Base-by-base conservation (phyloP, 1,284 basidiomycete genomes). In the Ganoderma meredithae region DNA sequence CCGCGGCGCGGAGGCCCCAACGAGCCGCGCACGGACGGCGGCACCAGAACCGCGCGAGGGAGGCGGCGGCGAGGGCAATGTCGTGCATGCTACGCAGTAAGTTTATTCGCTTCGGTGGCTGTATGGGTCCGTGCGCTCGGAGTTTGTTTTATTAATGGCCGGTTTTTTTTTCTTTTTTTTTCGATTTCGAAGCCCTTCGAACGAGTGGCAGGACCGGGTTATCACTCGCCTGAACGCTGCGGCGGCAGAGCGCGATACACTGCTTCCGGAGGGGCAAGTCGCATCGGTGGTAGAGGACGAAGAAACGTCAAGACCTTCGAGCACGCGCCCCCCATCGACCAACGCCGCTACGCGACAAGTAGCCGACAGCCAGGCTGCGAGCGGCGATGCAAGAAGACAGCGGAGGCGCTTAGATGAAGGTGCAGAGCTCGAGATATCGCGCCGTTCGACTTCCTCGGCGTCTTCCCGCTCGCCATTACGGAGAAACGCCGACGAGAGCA, bases 151-250 rank as follows among this genome's bases (percentile, higher is more conserved):
- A 49, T 49, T 65, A 65, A 40, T 40, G 36, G 33, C 13, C 55
- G 36, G 40, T 12, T 62, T 19, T 39, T 15, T 62, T 62, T 19
- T 31, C 43, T 58, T 15, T 62, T 31, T 13, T 31, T 39, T 58
- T 15, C 13, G 31, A 17, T 39, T 62, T 55, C 43, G 40, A 22
- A 65, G 64, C 33, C 92, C 92, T 9, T 92, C 92, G 22, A 90
- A 89, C 72, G 91, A 94, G 78, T 94, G 92, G 92, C 92, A 94
- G 77, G 90, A 93, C 75, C 80, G 82, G 39, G 88, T 93, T 7
- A 81, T 85, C 43, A 74, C 82, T 4, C 72, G 73, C 17, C 68
- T 79, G 58, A 77, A 79, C 70, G 59, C 71, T 33, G 67, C 67
- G 7, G 78, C 78, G 17, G 73, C 71, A 12, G 58, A 65, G 33